A percentile compares a stretch with the other conserved stretches of the same genome.
phyloP scores from a whole-genome alignment of 2,329 filamentous ascomycete genomes.

The Nannizziopsis arthrosporioides region DNA sequence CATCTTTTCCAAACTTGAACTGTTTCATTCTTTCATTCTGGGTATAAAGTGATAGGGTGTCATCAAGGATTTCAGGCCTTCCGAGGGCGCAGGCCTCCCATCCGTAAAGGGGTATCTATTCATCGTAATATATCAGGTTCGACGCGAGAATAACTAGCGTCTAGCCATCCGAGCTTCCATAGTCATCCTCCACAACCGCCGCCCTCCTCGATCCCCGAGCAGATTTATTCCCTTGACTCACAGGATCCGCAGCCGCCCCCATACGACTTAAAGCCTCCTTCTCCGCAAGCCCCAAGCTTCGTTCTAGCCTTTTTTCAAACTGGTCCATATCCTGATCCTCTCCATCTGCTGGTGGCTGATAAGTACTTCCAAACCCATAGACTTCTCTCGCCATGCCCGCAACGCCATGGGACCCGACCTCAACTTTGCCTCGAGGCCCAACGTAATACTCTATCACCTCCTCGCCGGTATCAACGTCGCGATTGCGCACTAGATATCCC shows the following conservation, averaged over 20 bases:
- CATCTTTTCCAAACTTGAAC: too few species aligned
- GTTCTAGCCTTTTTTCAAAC: slow-evolving; percentile 48
- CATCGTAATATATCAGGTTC: too few species aligned
- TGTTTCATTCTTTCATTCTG: too few species aligned
- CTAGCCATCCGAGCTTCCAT: slow-evolving; percentile 2
- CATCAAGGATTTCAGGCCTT: too few species aligned
- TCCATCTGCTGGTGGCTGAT: slow-evolving; percentile 16
- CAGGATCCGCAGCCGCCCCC: neutral
- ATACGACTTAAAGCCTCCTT: neutral
- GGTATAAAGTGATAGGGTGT: too few species aligned
- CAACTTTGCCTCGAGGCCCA: slow-evolving; percentile 72
- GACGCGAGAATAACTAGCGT: neutral
- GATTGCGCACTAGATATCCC: slow-evolving; percentile 65
- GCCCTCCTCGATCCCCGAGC: slow-evolving; percentile 1
- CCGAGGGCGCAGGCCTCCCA: too few species aligned
- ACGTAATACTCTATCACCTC: slow-evolving; percentile 70
- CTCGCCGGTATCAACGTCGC: slow-evolving; percentile 59
- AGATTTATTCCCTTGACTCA: slow-evolving; percentile 1
- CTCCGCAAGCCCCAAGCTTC: slow-evolving; percentile 39
- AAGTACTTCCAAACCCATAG: slow-evolving; percentile 33
- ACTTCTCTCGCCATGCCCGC: slow-evolving; percentile 53
- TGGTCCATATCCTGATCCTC: slow-evolving; percentile 15
- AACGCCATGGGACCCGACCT: slow-evolving; percentile 68
- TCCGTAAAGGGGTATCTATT: too few species aligned
- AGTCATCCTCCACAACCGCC: slow-evolving; percentile 1